Conservation (phyloP, 2,329 filamentous ascomycete species). For the Sporothrix protearum region DNA sequence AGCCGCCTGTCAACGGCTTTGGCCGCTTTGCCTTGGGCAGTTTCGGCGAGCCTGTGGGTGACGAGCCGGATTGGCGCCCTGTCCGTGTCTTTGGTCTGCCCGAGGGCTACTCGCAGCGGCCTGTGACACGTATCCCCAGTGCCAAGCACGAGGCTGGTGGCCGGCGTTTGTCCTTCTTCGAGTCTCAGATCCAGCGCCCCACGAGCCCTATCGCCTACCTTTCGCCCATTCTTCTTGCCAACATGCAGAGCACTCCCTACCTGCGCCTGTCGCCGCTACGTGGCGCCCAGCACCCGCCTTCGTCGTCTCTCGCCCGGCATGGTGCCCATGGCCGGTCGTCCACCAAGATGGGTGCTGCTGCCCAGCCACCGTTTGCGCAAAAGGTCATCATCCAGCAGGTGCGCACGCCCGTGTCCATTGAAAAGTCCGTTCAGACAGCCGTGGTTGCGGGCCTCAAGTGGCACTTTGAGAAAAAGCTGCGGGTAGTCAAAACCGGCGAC, state of each 20-base stretch:
- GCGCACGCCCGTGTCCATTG: slow-evolving; percentile 81
- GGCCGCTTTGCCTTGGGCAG: slow-evolving; percentile 65
- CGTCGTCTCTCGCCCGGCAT: slow-evolving; percentile 34
- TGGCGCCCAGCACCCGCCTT: not conserved
- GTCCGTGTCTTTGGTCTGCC: slow-evolving; percentile 87
- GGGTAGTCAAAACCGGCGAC: slow-evolving; percentile 82
- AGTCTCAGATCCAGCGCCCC: slow-evolving; percentile 62
- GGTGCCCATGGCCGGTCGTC: slow-evolving; percentile 48
- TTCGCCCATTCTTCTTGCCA: slow-evolving; percentile 82
- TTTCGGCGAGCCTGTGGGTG: slow-evolving; percentile 57
- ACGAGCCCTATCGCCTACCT: slow-evolving; percentile 64
- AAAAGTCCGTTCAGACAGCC: slow-evolving; percentile 78
- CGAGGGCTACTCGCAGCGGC: slow-evolving; percentile 63
- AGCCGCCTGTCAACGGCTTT: slow-evolving; percentile 65
- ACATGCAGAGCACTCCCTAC: slow-evolving; percentile 74
- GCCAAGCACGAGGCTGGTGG: slow-evolving; percentile 48
- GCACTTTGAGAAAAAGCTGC: slow-evolving; percentile 78
- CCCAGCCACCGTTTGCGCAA: slow-evolving; percentile 56
- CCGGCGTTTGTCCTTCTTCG: slow-evolving; percentile 59
- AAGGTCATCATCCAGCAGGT: slow-evolving; percentile 88
- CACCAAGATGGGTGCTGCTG: slow-evolving; percentile 50
- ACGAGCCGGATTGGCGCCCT: slow-evolving; percentile 68
- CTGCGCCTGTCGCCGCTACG: slow-evolving; percentile 69
- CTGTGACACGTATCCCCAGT: slow-evolving; percentile 58
- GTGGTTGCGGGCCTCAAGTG: slow-evolving; percentile 82